Conservation (phyloP, 2,329 filamentous ascomycete species). For the Claviceps sorghi region DNA sequence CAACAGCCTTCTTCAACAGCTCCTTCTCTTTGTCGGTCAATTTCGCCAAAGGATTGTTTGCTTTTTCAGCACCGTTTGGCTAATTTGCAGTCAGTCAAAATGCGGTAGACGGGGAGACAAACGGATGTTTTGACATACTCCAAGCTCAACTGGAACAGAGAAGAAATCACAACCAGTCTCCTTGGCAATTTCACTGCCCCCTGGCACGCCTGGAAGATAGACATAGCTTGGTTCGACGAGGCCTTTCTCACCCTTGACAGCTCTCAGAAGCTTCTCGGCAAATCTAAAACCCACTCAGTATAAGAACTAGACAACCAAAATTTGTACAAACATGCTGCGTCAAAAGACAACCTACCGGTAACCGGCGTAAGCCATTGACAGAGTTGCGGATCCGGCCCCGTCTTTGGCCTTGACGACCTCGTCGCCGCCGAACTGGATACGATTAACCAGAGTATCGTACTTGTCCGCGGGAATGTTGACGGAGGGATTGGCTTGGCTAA, state of each 20-base stretch:
- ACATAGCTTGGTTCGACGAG: constrained; percentile 92
- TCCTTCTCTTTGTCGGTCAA: constrained; percentile 81
- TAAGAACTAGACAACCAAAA: constrained; percentile 2
- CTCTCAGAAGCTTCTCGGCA: constrained; percentile 86
- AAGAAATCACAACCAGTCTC: constrained; percentile 82
- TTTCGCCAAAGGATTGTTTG: constrained; percentile 59
- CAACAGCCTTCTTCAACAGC: constrained; percentile 60
- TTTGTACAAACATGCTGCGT: not conserved
- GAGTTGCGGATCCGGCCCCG: constrained; percentile 74
- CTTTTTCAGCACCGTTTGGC: constrained; percentile 77
- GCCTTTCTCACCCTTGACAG: constrained; percentile 74
- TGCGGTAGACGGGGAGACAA: constrained; percentile 4
- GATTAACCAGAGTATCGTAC: constrained; percentile 79
- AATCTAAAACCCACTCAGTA: constrained; percentile 42
- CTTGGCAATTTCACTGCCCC: constrained; percentile 75
- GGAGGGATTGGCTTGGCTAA: constrained; percentile 74
- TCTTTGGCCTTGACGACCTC: constrained; percentile 95
- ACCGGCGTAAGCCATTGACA: constrained; percentile 92
- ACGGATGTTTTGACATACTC: constrained; percentile 46
- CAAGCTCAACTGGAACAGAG: constrained; percentile 89
- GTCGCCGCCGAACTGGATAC: constrained; percentile 96
- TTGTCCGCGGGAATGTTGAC: constrained; percentile 78
- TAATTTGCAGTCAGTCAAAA: constrained; percentile 26
- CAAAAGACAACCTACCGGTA: constrained; percentile 50
- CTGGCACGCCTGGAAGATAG: constrained; percentile 80